Evolutionary conservation across 2,329 filamentous ascomycete species (phyloP), one percentile per base, ranked within the genome.

Genomic region (Huntiella omanensis): DNA sequence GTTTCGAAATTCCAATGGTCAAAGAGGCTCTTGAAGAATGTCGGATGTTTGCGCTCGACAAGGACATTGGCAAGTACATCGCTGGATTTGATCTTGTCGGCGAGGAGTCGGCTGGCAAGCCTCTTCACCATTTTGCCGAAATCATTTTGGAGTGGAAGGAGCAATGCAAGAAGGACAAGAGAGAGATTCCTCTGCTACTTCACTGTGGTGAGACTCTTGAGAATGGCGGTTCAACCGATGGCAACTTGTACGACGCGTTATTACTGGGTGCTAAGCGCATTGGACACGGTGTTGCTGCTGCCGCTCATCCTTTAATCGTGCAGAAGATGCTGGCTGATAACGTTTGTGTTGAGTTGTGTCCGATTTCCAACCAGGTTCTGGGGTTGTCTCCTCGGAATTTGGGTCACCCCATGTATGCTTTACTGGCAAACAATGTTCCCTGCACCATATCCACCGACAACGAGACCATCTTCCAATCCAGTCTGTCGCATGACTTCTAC

Each of bases 391-490:
- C 75, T 6, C 69, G 73, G 40, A 69, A 77, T 48, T 68, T 70
- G 34, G 76, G 79, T 10, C 81, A 85, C 54, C 62, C 76, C 12
- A 73, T 80, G 57, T 82, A 83, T 35, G 65, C 69, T 50, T 62
- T 86, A 17, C 64, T 85, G 46, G 79, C 79, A n/a, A 76, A 80
- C 46, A 74, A 79, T 34, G 70, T 85, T 43, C 77, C 80, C 42
- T 86, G 81, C 60, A 80, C 80, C 0, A 64, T 85, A 36, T 84
- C 75, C 55, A 80, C 77, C 16, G 81, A 86, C 54, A 85, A 86
- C 52, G 80, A 79, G 5, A 80, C 79, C 0, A 63, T 84, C 0
- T 85, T 84, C 57, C 68, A 69, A 77, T 83, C 80, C 11, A 75
- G 75, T 2, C 66, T 85, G 38, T 79, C 77, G 1, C 78, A 84